A percentile compares a stretch with the other conserved stretches of the same genome.
These are phyloP conservation scores for Xylaria castorea DNA, from an alignment of 495 filamentous ascomycete genomes.

Conservation along the genomic window DNA sequence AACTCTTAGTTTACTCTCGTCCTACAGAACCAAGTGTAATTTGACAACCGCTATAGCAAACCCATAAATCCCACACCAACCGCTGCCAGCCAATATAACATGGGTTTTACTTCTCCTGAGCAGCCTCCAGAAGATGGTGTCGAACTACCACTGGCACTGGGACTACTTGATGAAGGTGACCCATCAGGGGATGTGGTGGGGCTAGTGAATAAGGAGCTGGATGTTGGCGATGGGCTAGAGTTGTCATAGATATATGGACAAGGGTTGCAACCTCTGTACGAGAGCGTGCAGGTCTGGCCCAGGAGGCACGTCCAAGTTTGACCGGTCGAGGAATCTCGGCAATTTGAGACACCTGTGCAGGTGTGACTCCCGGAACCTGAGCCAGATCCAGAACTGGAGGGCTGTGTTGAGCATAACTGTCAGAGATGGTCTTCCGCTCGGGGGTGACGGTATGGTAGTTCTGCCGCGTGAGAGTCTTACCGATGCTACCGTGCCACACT, in stretches of 20 bases:
- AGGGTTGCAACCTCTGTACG: slow-evolving; percentile 10
- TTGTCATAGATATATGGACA: slow-evolving; percentile 6
- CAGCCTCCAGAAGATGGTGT: slow-evolving; percentile 2
- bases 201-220: background rate
- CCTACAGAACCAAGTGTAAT: background rate
- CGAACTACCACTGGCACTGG: background rate
- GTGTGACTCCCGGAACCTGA: slow-evolving; percentile 9
- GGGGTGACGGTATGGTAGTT: background rate
- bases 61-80: background rate
- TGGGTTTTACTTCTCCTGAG: background rate
- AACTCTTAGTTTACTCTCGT: too few relatives aligned
- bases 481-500: slow-evolving; percentile 8
- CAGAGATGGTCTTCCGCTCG: background rate
- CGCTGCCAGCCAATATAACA: background rate
- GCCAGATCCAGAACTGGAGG: background rate
- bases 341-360: slow-evolving; percentile 2
- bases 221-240: background rate
- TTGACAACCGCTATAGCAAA: background rate
- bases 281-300: slow-evolving; percentile 5
- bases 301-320: slow-evolving; percentile 11
- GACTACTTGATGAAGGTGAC: background rate
- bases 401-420: background rate
- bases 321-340: slow-evolving; percentile 11
- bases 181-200: background rate
- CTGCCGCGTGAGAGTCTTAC: background rate